Percentiles rank a stretch among this genome's conserved stretches.
phyloP scores from a whole-genome alignment of 2,329 filamentous ascomycete genomes.

The Diplocarpon rosae region DNA sequence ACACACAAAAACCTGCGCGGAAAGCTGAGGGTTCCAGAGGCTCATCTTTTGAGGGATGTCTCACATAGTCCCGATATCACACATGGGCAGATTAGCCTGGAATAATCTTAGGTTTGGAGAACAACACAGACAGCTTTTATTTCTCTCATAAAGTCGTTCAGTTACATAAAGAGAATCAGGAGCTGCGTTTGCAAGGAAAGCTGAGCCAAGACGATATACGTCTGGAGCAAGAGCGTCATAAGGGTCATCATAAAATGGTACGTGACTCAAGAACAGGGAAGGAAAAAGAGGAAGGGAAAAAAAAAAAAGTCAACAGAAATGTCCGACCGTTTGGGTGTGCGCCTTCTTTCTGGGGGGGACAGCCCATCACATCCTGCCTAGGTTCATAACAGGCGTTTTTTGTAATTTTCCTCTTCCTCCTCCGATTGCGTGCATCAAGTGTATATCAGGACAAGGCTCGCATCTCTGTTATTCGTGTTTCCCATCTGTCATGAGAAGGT shows the following conservation, averaged over 20 bases:
- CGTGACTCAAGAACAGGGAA: not conserved
- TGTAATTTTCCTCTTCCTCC: not conserved
- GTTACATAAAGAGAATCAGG: conserved; percentile 30
- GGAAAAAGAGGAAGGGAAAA: not conserved
- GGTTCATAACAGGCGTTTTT: conserved; percentile 25
- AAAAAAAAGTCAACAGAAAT: not conserved
- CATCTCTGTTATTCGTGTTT: too few species aligned
- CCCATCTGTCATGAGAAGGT: not conserved
- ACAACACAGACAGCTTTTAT: too few species aligned
- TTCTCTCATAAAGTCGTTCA: conserved; percentile 31
- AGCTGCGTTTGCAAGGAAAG: too few species aligned
- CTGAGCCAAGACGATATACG: too few species aligned
- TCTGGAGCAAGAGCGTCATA: not conserved
- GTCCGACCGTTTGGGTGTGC: not conserved
- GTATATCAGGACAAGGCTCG: too few species aligned
- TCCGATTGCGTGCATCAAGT: not conserved
- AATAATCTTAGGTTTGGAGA: too few species aligned
- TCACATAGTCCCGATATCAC: too few species aligned
- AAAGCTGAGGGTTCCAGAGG: too few species aligned
- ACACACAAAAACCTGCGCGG: too few species aligned
- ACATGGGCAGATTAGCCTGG: too few species aligned
- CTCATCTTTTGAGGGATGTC: too few species aligned
- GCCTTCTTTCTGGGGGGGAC: not conserved
- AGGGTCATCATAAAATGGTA: too few species aligned
- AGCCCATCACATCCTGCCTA: conserved; percentile 16